Base-by-base conservation (phyloP, 495 filamentous ascomycete species). In the Penicillium turbatum region DNA sequence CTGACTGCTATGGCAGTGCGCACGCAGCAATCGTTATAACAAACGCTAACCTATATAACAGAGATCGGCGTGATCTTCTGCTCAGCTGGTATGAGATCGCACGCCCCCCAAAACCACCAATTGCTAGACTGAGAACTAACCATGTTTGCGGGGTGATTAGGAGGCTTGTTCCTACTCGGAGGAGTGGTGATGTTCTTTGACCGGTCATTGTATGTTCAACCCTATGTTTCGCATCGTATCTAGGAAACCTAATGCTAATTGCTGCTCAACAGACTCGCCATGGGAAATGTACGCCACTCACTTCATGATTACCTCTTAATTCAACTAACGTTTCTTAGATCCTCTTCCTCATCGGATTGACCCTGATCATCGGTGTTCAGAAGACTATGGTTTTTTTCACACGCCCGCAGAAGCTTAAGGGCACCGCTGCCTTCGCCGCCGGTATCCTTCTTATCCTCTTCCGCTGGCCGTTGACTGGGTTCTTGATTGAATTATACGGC, bases 161-260 rank as follows among this genome's bases (percentile, higher is more conserved):
- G 92, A 59, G 89, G 85, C 48, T 83, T 96, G 76, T 98, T 98
- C 80, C 81, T 98, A 41, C 76, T 96, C 65, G 89, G 90, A 54
- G 93, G 93, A 46, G 88, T 97, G 5, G 70, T 97, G 57, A 83
- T 98, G 74, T 97, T 98, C 76, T 98, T 97, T 70, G 93, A 98
- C 72, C 84, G 95, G 53, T 89, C 93, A 59, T 88, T 97, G 90
- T 88, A 79, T 35, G 80, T 68, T 11, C 13, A 31, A 10, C 46
- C 19, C 26, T 43, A 13, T 10, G 12, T 37, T 6, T 2, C 6
- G 10, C 11, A 11, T 5, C 21, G 16, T 24, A 4, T 19, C 8
- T 17, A 24, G 21, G 24, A 1, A 19, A 16, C 0, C 15, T 4
- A 11, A 48, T 42, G 31, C 61, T 64, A 58, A 61, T 40, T 11